Evolutionary conservation across 1,284 basidiomycete species (phyloP).

Genomic region (Termitomyces sp.): DNA sequence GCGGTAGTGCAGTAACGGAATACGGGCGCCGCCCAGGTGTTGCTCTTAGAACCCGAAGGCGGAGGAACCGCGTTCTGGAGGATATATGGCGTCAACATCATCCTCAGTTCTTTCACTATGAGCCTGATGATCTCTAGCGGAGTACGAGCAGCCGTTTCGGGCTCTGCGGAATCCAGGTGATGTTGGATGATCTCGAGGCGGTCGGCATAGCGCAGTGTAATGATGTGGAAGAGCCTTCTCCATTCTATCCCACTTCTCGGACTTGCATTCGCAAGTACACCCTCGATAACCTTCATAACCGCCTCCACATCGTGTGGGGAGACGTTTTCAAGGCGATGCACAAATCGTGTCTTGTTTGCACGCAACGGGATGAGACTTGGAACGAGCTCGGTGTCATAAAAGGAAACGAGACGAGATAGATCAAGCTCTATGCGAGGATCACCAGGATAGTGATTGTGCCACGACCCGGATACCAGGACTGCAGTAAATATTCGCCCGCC

Average conservation of each 20-base stretch:
- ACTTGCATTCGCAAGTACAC: background rate
- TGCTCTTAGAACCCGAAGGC: background rate
- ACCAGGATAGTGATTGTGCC: slow-evolving; percentile 40
- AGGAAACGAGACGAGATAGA: slow-evolving; percentile 35
- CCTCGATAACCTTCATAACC: background rate
- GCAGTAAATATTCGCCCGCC: background rate
- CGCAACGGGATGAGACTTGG: slow-evolving; percentile 32
- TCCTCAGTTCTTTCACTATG: slow-evolving; percentile 4
- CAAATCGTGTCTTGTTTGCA: background rate
- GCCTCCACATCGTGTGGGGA: background rate
- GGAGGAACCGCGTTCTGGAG: slow-evolving; percentile 4
- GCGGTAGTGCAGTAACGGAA: slow-evolving; percentile 9
- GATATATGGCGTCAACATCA: slow-evolving; percentile 11
- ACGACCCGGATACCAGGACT: slow-evolving; percentile 32
- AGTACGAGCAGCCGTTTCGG: background rate
- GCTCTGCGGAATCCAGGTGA: slow-evolving; percentile 4
- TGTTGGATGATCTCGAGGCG: slow-evolving; percentile 7
- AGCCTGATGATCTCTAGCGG: background rate
- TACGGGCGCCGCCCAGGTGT: slow-evolving; percentile 9
- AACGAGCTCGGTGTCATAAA: slow-evolving; percentile 37
- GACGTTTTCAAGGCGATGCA: background rate
- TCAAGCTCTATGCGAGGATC: slow-evolving; percentile 41
- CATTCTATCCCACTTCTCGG: background rate
- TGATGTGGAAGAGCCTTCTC: slow-evolving; percentile 1
- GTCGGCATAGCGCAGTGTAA: slow-evolving; percentile 7